Evolutionary conservation across 2,329 filamentous ascomycete genomes (phyloP).

Genomic region (Fusarium chuoi): DNA sequence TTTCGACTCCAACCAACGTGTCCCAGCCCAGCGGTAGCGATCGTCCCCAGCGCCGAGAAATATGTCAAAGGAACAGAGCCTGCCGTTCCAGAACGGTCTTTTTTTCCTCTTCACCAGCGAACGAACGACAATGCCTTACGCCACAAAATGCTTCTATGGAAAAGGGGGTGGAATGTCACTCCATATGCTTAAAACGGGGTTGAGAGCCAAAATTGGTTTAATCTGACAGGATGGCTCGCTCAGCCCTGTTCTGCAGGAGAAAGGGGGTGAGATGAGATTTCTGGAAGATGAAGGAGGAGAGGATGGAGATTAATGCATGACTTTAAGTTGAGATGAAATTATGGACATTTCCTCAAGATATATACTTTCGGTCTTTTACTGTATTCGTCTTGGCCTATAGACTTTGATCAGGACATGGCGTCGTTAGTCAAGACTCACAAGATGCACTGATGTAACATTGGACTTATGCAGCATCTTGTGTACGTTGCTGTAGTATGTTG

Average conservation of each 20-base stretch:
- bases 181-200: constrained; percentile 31
- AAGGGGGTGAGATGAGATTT: constrained; percentile 4
- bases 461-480: not conserved
- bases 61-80: not conserved
- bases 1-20: not conserved
- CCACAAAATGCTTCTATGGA: constrained; percentile 4
- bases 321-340: not conserved
- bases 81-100: constrained; percentile 11
- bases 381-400: not conserved
- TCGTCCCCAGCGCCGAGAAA: not conserved
- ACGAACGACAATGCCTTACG: not conserved
- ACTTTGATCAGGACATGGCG: not conserved
- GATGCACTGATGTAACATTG: constrained; percentile 10
- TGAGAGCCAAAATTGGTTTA: not conserved
- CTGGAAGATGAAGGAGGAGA: not conserved
- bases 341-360: not conserved
- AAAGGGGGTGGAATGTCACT: constrained; percentile 7
- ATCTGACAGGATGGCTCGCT: not conserved
- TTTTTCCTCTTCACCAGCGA: not conserved
- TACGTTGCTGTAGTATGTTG: not conserved
- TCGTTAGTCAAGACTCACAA: not conserved
- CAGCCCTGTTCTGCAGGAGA: not conserved
- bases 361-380: not conserved
- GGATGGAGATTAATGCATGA: not conserved
- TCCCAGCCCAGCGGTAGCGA: not conserved